Base-by-base conservation (phyloP, 805 yeast genomes). In the Starmera pachycereana region DNA sequence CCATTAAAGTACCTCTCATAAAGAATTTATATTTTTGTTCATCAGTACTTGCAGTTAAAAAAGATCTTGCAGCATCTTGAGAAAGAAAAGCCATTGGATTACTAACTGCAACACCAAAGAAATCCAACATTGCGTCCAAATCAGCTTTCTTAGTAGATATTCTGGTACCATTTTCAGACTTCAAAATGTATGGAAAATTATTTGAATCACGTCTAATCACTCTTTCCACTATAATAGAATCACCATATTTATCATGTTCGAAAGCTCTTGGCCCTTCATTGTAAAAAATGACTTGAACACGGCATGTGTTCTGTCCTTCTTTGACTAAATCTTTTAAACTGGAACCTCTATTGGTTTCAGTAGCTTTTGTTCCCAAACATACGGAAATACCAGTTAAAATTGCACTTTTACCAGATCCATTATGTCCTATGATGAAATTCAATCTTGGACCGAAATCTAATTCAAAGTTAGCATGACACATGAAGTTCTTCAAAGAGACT, bases 351-450 rank as follows among this genome's bases (percentile, higher is more conserved):
- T 81, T 84, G 0, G 98, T 90, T 37, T 78, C 86, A 16, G 78
- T 68, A 1, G 97, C 96, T 50, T 80, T 81, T 2, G 94, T 92
- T 16, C 97, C 97, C 2, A 90, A 60, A 2, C 95, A 90, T 6
- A 87, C 80, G 8, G 89, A 77, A 2, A 89, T 76, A 1, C 95
- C 96, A 0, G 96, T 87, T 43, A 89, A 62, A 14, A 89, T 72
- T 1, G 97, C 95, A 54, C 86, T 75, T 54, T 89, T 89, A 28
- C 97, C 97, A 32, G 89, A 78, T 3, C 97, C 97, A 53, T 89
- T 89, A 41, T 81, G 69, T 16, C 97, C 97, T 32, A 85, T 81
- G 41, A 89, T 85, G 54, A 89, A 83, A 57, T 89, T 89, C 49
- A 89, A 68, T 40, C 79, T 75, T 0, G 90, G 88, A 2, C 92